Evolutionary conservation across 441 rosid species (phyloP), one percentile per base, ranked within the genome.

Genomic region (Corymbia calophylla): DNA sequence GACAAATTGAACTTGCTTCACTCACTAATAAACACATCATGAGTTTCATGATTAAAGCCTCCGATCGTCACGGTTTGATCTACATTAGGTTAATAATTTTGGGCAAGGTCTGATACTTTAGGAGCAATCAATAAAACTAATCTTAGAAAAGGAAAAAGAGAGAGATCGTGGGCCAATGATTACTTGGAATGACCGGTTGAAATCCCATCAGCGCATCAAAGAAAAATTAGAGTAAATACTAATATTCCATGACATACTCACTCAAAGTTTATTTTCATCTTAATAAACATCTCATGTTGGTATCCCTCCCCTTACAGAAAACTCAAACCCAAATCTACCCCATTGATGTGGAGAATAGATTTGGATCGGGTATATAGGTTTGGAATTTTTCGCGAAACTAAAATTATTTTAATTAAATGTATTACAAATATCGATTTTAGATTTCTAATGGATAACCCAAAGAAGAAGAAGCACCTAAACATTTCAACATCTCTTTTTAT

Each of bases 371-470:
- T 2, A 3, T 70, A 35, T 2, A 0, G 0, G 0, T 18, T 32
- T 35, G 25, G 1, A 21, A 32, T 68, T 68, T 32, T 5, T 18
- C 0, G 1, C 0, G 2, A 35, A 8, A 35, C 0, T 18, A 18
- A 35, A 70, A 70, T 21, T 21, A 39, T 0, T 73, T 11, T 6
- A 19, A 73, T 8, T 6, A 6, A 35, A 19, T 21, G 49, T 1
- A 0, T 21, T 21, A 19, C 0, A 15, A 35, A 16, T 7, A 21
- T 35, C 5, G 0, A 1, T 32, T 32, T 0, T 21, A 32, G 7
- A 68, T 70, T 35, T 70, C 1, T 10, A 70, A 73, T 39, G 49
- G 82, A 35, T 18, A 70, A 35, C 48, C 81, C 7, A 7, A 12
- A 66, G 31, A 66, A 31, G 0, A 5, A 77, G 51, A 77, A 77